phyloP scores from a whole-genome alignment of 2,329 filamentous ascomycete genomes.

The Neofusicoccum sp. region DNA sequence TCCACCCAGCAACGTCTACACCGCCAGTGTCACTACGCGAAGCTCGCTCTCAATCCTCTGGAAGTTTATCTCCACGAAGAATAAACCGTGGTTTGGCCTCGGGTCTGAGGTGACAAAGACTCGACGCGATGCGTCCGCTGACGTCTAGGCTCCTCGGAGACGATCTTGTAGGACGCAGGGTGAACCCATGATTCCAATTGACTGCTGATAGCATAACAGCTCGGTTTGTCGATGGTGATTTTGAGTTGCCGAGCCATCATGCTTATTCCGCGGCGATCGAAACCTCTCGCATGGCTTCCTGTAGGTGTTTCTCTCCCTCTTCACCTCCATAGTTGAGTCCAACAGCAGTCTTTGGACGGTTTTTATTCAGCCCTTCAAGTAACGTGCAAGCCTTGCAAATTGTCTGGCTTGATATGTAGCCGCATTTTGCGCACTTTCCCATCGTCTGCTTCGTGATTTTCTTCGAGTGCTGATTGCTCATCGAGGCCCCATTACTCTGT shows the following conservation, averaged over 20 bases:
- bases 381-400: slow-evolving; percentile 93
- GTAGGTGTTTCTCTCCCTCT: neutral
- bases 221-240: no score
- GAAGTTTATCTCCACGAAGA: no score
- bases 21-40: no score
- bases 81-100: no score
- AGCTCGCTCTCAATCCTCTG: no score
- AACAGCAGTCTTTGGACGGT: slow-evolving; percentile 46
- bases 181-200: neutral
- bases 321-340: slow-evolving; percentile 27
- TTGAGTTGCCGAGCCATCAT: neutral
- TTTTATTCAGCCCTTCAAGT: slow-evolving; percentile 87
- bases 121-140: no score
- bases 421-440: slow-evolving; percentile 82
- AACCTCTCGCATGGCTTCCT: neutral
- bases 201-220: neutral
- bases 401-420: slow-evolving; percentile 92
- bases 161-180: no score
- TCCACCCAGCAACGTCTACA: no score
- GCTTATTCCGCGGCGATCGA: slow-evolving; percentile 14
- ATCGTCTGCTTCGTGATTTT: slow-evolving; percentile 67
- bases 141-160: no score
- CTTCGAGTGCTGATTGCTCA: slow-evolving; percentile 29
- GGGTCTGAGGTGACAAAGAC: no score
- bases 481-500: slow-evolving; percentile 22